Evolutionary conservation across 2,329 filamentous ascomycete species (phyloP).

Genomic region (Penicillium hesseltinei): DNA sequence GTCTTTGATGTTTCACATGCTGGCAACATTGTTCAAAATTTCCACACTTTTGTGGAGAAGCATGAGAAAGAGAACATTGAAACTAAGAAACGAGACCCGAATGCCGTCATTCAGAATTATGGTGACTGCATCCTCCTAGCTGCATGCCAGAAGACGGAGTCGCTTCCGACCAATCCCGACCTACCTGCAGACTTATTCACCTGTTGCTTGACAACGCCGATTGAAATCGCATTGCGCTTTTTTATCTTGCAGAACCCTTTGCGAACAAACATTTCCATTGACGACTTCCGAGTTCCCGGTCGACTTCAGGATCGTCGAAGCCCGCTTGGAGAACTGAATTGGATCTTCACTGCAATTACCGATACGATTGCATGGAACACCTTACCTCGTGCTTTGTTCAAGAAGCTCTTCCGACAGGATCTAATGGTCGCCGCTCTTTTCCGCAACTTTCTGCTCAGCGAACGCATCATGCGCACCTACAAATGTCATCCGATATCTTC

Average conservation of each 20-base stretch:
- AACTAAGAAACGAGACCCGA: conserved; percentile 70
- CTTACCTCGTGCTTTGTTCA: conserved; percentile 82
- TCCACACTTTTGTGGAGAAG: conserved; percentile 90
- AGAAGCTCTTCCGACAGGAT: conserved; percentile 95
- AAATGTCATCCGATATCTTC: conserved; percentile 93
- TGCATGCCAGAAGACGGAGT: conserved; percentile 86
- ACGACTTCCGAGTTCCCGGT: conserved; percentile 84
- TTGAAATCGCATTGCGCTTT: conserved; percentile 94
- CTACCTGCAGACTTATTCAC: conserved; percentile 95
- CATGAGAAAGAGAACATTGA: conserved; percentile 88
- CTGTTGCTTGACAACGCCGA: conserved; percentile 91
- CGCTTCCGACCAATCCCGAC: conserved; percentile 88
- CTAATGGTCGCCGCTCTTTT: conserved; percentile 98
- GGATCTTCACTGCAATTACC: conserved; percentile 99
- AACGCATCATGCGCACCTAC: conserved; percentile 94
- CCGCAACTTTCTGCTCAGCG: conserved; percentile 89
- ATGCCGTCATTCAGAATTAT: conserved; percentile 62
- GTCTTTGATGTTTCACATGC: conserved; percentile 98
- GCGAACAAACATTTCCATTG: conserved; percentile 65
- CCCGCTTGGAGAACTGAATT: conserved; percentile 92
- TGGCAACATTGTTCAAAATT: conserved; percentile 92
- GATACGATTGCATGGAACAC: conserved; percentile 99
- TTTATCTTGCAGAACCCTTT: conserved; percentile 91
- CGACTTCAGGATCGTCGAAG: conserved; percentile 89
- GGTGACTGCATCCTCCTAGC: conserved; percentile 89